These are phyloP conservation scores for Paecilomyces niveus DNA, from an alignment of 2,329 filamentous ascomycete species.

Conservation along the genomic window DNA sequence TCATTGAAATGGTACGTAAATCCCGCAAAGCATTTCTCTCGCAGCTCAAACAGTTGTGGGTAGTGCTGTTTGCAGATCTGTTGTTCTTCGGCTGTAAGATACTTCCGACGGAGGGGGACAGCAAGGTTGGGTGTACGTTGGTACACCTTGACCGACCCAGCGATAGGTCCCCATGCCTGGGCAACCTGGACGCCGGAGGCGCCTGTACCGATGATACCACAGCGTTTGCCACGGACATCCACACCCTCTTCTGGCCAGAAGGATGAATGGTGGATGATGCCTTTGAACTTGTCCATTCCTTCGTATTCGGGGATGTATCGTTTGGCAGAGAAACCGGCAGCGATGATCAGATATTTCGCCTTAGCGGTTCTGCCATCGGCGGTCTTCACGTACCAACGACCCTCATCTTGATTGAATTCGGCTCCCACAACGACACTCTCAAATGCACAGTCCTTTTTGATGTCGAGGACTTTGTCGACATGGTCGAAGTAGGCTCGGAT, in stretches of 20 bases:
- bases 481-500: constrained; percentile 42
- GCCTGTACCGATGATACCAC: constrained; percentile 59
- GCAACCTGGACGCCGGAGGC: constrained; percentile 58
- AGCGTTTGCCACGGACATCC: constrained; percentile 51
- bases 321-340: constrained; percentile 48
- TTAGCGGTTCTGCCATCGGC: constrained; percentile 33
- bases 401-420: constrained; percentile 27
- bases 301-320: constrained; percentile 56
- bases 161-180: constrained; percentile 51
- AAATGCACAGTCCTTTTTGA: constrained; percentile 42
- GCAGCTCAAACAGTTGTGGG: constrained; percentile 43
- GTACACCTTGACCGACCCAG: constrained; percentile 45
- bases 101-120: constrained; percentile 51
- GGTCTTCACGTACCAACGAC: constrained; percentile 40
- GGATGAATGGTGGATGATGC: constrained; percentile 52
- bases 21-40: constrained; percentile 48
- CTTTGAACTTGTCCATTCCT: constrained; percentile 53
- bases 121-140: constrained; percentile 61
- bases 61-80: constrained; percentile 37
- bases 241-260: constrained; percentile 54
- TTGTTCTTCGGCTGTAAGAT: constrained; percentile 45
- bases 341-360: constrained; percentile 38
- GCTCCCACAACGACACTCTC: constrained; percentile 36
- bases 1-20: constrained; percentile 49
- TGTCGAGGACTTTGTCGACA: constrained; percentile 35